Evolutionary conservation across 805 yeast genomes (phyloP).

Genomic region (Teunomyces kruisii): DNA sequence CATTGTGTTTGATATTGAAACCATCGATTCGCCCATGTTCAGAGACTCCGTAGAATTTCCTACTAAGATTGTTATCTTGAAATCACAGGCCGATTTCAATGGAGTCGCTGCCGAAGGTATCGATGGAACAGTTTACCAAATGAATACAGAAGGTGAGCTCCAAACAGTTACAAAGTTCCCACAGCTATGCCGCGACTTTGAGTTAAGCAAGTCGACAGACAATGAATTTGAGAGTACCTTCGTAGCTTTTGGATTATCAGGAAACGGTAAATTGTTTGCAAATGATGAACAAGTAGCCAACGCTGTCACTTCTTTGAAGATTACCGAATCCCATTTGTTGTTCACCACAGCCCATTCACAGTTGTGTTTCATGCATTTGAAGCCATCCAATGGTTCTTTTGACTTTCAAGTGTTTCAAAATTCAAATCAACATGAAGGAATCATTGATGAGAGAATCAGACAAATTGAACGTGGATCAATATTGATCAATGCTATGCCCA

Average conservation of each 20-base stretch:
- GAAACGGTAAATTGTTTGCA: constrained; percentile 71
- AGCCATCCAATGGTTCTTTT: constrained; percentile 28
- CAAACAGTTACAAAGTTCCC: constrained; percentile 56
- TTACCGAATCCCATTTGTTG: constrained; percentile 69
- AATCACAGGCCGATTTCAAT: constrained; percentile 53
- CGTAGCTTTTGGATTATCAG: constrained; percentile 70
- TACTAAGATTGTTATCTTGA: constrained; percentile 55
- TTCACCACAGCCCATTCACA: constrained; percentile 88
- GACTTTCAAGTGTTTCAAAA: constrained; percentile 36
- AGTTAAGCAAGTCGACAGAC: constrained; percentile 34
- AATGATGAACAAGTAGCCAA: constrained; percentile 58
- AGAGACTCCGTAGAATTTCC: constrained; percentile 42
- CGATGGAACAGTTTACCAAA: constrained; percentile 55
- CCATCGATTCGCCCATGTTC: constrained; percentile 41
- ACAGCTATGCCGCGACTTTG: constrained; percentile 60
- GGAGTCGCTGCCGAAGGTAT: constrained; percentile 58
- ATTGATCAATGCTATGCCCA: constrained; percentile 78
- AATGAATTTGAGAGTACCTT: constrained; percentile 14
- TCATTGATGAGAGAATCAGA: constrained; percentile 78
- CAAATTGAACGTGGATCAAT: constrained; percentile 89
- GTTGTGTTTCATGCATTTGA: constrained; percentile 77
- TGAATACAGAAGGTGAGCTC: constrained; percentile 30
- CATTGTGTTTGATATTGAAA: constrained; percentile 48
- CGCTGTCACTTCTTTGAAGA: constrained; percentile 78
- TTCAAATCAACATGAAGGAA: constrained; percentile 17